Percentiles rank a stretch among this genome's conserved stretches.
Conservation (phyloP, 768 basidiomycete genomes). For the Neoboletus brunneissimus region DNA sequence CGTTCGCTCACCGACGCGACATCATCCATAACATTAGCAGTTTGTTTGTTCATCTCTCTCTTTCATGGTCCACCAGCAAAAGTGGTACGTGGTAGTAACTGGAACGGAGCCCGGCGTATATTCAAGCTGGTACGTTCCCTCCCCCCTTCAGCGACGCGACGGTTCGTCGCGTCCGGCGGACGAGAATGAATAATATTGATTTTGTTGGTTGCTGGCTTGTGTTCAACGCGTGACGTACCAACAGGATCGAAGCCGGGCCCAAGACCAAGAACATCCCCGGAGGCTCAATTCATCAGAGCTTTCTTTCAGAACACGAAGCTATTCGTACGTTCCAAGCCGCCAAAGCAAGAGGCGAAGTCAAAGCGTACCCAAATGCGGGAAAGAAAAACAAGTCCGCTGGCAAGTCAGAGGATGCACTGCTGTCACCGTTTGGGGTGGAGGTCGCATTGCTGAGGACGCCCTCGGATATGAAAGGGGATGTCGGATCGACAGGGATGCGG, state of each 20-base stretch:
- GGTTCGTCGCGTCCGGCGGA: constrained; percentile 2
- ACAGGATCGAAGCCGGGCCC: constrained; percentile 47
- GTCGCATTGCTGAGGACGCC: constrained; percentile 18
- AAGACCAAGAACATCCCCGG: constrained; percentile 43
- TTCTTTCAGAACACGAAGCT: constrained; percentile 43
- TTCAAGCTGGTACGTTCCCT: constrained; percentile 22
- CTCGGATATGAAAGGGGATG: background rate
- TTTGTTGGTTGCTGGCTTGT: constrained; percentile 9
- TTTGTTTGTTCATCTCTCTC: background rate
- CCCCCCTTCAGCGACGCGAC: constrained; percentile 3
- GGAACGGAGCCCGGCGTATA: constrained; percentile 32
- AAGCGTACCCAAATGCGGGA: constrained; percentile 7
- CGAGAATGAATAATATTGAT: constrained; percentile 29
- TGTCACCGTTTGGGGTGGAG: constrained; percentile 20
- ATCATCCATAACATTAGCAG: background rate
- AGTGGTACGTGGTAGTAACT: constrained; percentile 29
- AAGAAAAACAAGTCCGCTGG: background rate
- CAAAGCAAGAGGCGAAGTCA: constrained; percentile 28
- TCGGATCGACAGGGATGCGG: background rate
- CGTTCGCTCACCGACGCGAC: constrained; percentile 2
- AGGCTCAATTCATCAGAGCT: constrained; percentile 43
- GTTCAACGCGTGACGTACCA: constrained; percentile 1
- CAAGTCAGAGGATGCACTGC: constrained; percentile 4
- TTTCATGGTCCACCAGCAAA: constrained; percentile 19
- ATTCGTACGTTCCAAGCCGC: constrained; percentile 29